Percentiles rank a stretch among this genome's conserved stretches.
Conservation (phyloP, 2,329 filamentous ascomycete genomes). For the Remersonia thermophila region DNA sequence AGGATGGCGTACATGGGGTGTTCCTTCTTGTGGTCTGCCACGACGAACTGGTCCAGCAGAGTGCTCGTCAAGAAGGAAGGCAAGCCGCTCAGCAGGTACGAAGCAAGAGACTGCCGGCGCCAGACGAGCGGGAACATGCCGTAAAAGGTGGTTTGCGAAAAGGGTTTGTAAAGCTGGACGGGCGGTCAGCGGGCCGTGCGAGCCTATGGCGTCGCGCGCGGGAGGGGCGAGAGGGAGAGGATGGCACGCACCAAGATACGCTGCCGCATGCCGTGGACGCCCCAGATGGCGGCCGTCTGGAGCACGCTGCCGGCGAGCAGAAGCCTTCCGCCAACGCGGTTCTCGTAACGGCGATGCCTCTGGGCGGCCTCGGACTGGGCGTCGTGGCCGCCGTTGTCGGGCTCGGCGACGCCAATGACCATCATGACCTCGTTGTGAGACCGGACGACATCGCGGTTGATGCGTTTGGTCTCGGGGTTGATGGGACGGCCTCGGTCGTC, state of each 20-base stretch:
- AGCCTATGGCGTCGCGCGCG: too few species aligned
- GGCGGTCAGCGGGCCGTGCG: constrained; percentile 2
- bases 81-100: constrained; percentile 27
- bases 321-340: constrained; percentile 30
- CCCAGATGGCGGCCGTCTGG: constrained; percentile 36
- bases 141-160: constrained; percentile 37
- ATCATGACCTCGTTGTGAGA: constrained; percentile 53
- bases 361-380: constrained; percentile 28
- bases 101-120: constrained; percentile 21
- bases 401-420: constrained; percentile 49
- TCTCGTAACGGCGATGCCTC: constrained; percentile 36
- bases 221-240: constrained; percentile 1
- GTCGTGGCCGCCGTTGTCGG: constrained; percentile 33
- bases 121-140: constrained; percentile 27
- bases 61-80: constrained; percentile 27
- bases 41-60: constrained; percentile 19
- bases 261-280: constrained; percentile 39
- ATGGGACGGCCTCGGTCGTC: constrained; percentile 44
- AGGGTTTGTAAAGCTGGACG: constrained; percentile 37
- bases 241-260: constrained; percentile 35
- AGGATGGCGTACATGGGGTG: constrained; percentile 3
- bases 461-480: constrained; percentile 40
- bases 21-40: background rate
- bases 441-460: constrained; percentile 45
- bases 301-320: constrained; percentile 24